phyloP scores from a whole-genome alignment of 2,329 filamentous ascomycete species.

The Fusarium sacchari region DNA sequence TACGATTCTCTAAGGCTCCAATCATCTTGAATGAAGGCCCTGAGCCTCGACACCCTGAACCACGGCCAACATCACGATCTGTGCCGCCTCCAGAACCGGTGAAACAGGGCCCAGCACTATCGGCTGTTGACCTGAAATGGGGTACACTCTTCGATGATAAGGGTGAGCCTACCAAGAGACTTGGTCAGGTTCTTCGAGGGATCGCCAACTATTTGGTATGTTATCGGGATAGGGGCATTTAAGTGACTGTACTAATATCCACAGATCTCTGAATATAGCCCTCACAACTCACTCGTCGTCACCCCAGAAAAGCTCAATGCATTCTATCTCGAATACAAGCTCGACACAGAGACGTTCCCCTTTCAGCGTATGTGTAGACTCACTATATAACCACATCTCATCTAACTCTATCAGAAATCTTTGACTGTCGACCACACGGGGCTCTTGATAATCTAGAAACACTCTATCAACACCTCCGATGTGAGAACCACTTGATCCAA shows the following conservation, averaged over 20 bases:
- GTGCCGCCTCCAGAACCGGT: conserved; percentile 8
- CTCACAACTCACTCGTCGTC: conserved; percentile 66
- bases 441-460: conserved; percentile 49
- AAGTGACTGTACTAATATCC: neutral
- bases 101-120: conserved; percentile 17
- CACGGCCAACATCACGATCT: conserved; percentile 1
- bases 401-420: conserved; percentile 57
- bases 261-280: conserved; percentile 48
- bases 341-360: conserved; percentile 73
- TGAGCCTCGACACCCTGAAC: conserved; percentile 3
- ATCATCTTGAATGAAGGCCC: conserved; percentile 40
- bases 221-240: neutral
- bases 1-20: conserved; percentile 47
- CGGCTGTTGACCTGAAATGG: conserved; percentile 77
- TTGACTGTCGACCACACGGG: conserved; percentile 53
- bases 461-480: conserved; percentile 64
- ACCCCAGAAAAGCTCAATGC: conserved; percentile 78
- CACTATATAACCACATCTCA: no score
- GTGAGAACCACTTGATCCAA: conserved; percentile 74
- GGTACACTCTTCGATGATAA: conserved; percentile 76
- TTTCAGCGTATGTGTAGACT: conserved; percentile 66
- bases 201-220: conserved; percentile 78
- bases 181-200: conserved; percentile 77
- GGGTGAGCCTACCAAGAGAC: conserved; percentile 72
- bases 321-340: conserved; percentile 75